These are phyloP conservation scores for Leucaena leucocephala DNA, from an alignment of 306 rosid species.

Conservation along the genomic window DNA sequence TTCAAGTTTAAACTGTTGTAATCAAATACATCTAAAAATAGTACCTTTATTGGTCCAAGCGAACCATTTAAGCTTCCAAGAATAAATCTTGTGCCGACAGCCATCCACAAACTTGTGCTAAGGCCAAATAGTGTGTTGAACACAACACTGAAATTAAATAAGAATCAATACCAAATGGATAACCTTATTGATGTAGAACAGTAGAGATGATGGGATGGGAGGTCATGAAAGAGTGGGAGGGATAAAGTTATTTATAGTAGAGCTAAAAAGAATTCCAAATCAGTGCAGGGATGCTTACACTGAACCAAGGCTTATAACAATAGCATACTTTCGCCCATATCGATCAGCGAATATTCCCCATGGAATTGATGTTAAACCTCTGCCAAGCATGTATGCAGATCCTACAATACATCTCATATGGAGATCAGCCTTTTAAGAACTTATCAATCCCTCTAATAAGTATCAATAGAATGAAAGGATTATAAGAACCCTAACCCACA, in stretches of 20 bases:
- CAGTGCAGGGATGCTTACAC: slow-evolving; percentile 49
- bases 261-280: neutral
- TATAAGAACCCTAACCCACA: slow-evolving; percentile 55
- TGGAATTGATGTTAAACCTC: neutral
- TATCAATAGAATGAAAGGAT: neutral
- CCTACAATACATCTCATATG: slow-evolving; percentile 49
- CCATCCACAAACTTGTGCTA: slow-evolving; percentile 88
- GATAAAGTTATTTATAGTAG: too few relatives aligned
- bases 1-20: neutral
- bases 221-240: too few relatives aligned
- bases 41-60: slow-evolving; percentile 90
- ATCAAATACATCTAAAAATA: neutral
- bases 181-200: neutral
- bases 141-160: slow-evolving; percentile 56
- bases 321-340: neutral
- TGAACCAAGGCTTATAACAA: slow-evolving; percentile 27
- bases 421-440: neutral
- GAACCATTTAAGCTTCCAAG: slow-evolving; percentile 60
- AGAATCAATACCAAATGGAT: neutral
- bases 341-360: neutral
- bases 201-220: too few relatives aligned
- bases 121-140: slow-evolving; percentile 89
- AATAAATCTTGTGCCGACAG: slow-evolving; percentile 40
- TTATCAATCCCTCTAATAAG: neutral
- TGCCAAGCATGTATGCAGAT: slow-evolving; percentile 46